Evolutionary conservation across 495 filamentous ascomycete genomes (phyloP), one percentile per base, ranked within the genome.

Genomic region (Xylona heveae): DNA sequence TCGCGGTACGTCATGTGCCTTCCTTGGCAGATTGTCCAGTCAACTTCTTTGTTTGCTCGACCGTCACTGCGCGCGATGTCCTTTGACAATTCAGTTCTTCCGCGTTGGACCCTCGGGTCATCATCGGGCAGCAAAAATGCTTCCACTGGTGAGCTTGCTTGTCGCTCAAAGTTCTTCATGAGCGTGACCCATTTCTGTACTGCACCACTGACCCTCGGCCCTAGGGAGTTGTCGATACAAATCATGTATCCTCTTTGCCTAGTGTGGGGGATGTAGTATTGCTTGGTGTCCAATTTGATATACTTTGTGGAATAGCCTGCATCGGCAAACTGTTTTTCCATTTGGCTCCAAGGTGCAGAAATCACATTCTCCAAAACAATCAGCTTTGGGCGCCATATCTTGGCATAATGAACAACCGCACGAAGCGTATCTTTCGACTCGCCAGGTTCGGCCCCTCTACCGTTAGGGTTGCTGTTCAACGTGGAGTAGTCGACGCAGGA

Each of bases 221-320:
- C n/a, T n/a, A n/a, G n/a, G n/a, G n/a, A n/a, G n/a, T n/a, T 48
- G 34, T 78, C 59, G 7, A 81, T 41, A 17, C 67, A 71, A 19
- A 81, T 48, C 47, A 85, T 62, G 42, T 88, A 91, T 4, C 69
- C 67, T 26, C 81, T 61, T 20, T 57, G 55, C 1, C 81, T 57
- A 4, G 81, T 91, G 23, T 91, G 81, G 0, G 81, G 81, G 2
- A 90, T 52, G 29, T 81, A 83, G 43, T 63, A 85, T 0, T 77
- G 42, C 44, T 85, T 88, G 1, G 71, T 74, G 41, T 91, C 78
- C 0, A 78, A 42, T 4, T 47, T 37, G 4, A 45, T 19, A 9
- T 49, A 52, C 4, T 39, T 37, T 1, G 60, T 57, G 1, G 55
- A 41, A 43, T 88, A 91, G 9, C 59, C 64, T 14, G 68, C 49